Conservation (phyloP, 2,329 filamentous ascomycete species). For the Neofusicoccum cordaticola region DNA sequence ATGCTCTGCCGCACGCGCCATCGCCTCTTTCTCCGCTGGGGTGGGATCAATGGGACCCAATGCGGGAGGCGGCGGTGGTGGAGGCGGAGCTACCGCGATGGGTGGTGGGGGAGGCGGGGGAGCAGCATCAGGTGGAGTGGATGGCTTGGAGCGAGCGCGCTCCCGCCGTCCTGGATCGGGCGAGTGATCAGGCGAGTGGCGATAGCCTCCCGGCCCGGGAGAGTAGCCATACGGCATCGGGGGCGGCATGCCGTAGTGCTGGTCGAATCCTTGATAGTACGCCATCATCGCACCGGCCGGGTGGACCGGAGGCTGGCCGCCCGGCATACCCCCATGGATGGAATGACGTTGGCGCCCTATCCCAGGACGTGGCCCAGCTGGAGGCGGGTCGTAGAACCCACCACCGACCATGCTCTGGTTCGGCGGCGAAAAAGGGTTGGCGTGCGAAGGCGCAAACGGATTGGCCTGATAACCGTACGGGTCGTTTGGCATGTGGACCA, state of each 20-base stretch:
- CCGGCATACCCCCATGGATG: slow-evolving; percentile 2
- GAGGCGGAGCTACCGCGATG: slow-evolving; percentile 20
- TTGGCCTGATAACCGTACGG: slow-evolving; percentile 36
- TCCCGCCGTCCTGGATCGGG: slow-evolving; percentile 22
- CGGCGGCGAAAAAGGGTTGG: slow-evolving; percentile 20
- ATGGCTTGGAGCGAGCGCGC: slow-evolving; percentile 23
- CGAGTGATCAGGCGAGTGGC: neutral
- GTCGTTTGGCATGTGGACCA: slow-evolving; percentile 37
- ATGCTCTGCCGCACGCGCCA: neutral
- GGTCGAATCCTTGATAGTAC: slow-evolving; percentile 8
- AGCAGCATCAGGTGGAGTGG: slow-evolving; percentile 24
- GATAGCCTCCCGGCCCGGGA: neutral
- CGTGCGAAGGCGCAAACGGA: slow-evolving; percentile 34
- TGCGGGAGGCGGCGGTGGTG: slow-evolving; percentile 18
- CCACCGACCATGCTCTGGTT: slow-evolving; percentile 23
- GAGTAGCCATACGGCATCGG: slow-evolving; percentile 11
- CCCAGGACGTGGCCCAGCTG: slow-evolving; percentile 23
- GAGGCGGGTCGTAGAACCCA: slow-evolving; percentile 31
- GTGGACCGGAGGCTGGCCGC: slow-evolving; percentile 2
- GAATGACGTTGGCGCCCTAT: slow-evolving; percentile 9
- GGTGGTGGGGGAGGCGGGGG: slow-evolving; percentile 23
- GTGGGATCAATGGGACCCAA: slow-evolving; percentile 20
- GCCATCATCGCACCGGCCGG: slow-evolving; percentile 12
- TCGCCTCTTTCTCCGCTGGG: slow-evolving; percentile 29
- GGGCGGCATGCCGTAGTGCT: slow-evolving; percentile 4